Percentiles rank a stretch among this genome's conserved stretches.
phyloP scores from a whole-genome alignment of 2,329 filamentous ascomycete species.

The Lachnellula cervina region DNA sequence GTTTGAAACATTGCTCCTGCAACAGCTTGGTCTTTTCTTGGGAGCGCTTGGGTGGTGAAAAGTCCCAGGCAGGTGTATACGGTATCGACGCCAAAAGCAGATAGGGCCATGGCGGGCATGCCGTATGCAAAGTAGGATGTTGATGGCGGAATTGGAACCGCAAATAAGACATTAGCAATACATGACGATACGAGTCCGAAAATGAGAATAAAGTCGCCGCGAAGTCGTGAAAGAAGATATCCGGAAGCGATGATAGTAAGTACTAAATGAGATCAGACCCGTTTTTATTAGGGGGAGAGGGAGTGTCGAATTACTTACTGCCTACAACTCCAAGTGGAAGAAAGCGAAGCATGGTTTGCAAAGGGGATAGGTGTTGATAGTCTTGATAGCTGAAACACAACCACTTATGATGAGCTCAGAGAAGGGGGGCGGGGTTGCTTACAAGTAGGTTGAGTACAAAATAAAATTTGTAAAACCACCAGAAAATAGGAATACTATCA shows the following conservation, averaged over 20 bases:
- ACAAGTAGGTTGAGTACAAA: slow-evolving; percentile 61
- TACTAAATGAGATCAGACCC: slow-evolving; percentile 4
- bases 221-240: slow-evolving; percentile 21
- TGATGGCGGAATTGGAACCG: slow-evolving; percentile 54
- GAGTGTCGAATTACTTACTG: slow-evolving; percentile 11
- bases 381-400: slow-evolving; percentile 51
- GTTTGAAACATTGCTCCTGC: slow-evolving; percentile 66
- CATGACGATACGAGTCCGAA: slow-evolving; percentile 38
- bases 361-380: slow-evolving; percentile 54
- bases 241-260: slow-evolving; percentile 18
- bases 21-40: slow-evolving; percentile 59
- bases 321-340: slow-evolving; percentile 61
- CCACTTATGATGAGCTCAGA: background rate
- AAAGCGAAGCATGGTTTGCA: slow-evolving; percentile 66
- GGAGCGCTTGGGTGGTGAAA: slow-evolving; percentile 59
- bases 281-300: too few relatives aligned
- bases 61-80: slow-evolving; percentile 61
- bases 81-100: slow-evolving; percentile 62
- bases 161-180: slow-evolving; percentile 55
- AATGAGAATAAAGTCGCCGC: slow-evolving; percentile 50
- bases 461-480: slow-evolving; percentile 64
- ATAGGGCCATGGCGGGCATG: slow-evolving; percentile 60
- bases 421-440: background rate
- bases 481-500: slow-evolving; percentile 63
- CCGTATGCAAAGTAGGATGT: slow-evolving; percentile 65